Conservation (phyloP, 495 filamentous ascomycete species). For the Penicillium flavigenum region DNA sequence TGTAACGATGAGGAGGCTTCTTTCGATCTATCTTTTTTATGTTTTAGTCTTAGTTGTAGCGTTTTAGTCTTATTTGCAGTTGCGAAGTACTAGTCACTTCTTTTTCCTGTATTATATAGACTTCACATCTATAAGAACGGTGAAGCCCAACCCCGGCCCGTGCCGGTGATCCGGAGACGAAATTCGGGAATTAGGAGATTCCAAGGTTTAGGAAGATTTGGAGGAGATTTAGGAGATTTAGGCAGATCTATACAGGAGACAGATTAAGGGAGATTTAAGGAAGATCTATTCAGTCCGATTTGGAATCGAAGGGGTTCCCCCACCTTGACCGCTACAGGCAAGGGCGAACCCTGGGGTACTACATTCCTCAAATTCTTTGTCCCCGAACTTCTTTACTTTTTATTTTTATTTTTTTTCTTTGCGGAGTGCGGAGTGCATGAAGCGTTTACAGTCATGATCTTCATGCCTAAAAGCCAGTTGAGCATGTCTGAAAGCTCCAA, state of each 20-base stretch:
- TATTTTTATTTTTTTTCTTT: background rate
- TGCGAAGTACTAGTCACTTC: background rate
- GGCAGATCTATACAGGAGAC: background rate
- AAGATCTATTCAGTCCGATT: background rate
- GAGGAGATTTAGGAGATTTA: background rate
- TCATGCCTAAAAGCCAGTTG: background rate
- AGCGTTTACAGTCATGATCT: background rate
- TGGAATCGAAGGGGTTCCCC: background rate
- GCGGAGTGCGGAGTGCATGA: background rate
- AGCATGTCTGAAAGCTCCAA: background rate
- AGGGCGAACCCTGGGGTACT: slow-evolving; percentile 7
- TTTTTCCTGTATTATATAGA: background rate
- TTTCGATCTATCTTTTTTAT: background rate
- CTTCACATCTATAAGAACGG: background rate
- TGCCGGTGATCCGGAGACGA: slow-evolving; percentile 18
- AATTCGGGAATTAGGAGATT: background rate
- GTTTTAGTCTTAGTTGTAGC: background rate
- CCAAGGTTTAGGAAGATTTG: background rate
- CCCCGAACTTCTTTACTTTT: background rate
- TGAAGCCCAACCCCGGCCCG: slow-evolving; percentile 21
- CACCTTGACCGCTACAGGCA: slow-evolving; percentile 1
- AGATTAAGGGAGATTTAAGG: background rate
- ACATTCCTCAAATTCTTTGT: slow-evolving; percentile 3
- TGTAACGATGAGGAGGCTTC: slow-evolving; percentile 1
- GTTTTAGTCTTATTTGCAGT: background rate